phyloP scores from a whole-genome alignment of 106 monocot species.

The Chionographis japonica region DNA sequence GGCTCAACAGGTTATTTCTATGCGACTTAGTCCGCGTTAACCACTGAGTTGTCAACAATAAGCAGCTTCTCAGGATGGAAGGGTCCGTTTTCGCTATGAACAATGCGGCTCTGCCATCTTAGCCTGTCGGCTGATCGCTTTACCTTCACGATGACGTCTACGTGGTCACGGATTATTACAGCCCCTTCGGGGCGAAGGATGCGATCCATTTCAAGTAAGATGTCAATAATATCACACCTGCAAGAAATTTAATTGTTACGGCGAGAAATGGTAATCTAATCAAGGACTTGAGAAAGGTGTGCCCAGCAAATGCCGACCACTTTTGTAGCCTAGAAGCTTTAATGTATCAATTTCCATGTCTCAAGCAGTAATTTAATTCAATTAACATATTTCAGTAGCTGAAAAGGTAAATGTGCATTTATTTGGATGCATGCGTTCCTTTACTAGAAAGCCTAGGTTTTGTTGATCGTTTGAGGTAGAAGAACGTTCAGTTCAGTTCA shows the following conservation, averaged over 20 bases:
- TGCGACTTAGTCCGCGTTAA: not conserved
- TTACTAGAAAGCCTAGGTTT: no score
- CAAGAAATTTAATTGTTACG: not conserved
- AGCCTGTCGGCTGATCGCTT: constrained; percentile 45
- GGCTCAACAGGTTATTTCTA: not conserved
- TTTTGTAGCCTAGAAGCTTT: no score
- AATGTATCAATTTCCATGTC: no score
- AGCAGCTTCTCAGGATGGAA: constrained; percentile 61
- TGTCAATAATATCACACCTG: constrained; percentile 61
- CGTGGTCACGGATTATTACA: constrained; percentile 56
- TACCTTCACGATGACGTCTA: constrained; percentile 41
- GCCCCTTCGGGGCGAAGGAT: constrained; percentile 69
- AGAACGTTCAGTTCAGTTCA: no score
- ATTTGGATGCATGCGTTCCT: no score
- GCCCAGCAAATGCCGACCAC: no score
- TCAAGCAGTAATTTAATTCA: no score
- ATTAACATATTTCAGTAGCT: no score
- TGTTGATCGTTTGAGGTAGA: no score
- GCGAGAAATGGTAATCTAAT: no score
- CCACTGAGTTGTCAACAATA: constrained; percentile 51
- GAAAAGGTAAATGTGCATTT: no score
- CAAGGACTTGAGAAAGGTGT: no score
- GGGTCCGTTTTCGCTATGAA: constrained; percentile 52
- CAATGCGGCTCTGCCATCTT: constrained; percentile 43
- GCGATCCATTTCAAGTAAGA: constrained; percentile 73